phyloP scores from a whole-genome alignment of 331 rosid species.

The Acacia concinna region DNA sequence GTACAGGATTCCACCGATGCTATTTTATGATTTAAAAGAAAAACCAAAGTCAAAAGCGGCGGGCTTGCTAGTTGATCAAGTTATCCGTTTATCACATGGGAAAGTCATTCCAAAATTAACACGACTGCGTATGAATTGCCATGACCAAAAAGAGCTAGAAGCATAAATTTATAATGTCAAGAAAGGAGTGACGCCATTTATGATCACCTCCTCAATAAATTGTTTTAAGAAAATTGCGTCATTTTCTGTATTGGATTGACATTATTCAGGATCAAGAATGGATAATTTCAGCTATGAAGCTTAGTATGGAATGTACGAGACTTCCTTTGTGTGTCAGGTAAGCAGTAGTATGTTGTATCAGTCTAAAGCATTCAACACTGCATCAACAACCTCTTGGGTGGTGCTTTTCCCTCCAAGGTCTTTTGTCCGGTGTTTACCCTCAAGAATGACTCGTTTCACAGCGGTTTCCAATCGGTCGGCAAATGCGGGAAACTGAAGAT shows the following conservation, averaged over 20 bases:
- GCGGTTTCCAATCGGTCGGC: constrained; percentile 95
- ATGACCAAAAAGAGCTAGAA: background rate
- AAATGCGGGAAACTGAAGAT: constrained; percentile 93
- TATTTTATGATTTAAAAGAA: background rate
- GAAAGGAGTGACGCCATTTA: constrained; percentile 23
- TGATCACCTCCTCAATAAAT: constrained; percentile 30
- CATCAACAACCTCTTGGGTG: constrained; percentile 88
- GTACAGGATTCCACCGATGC: background rate
- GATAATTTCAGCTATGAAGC: constrained; percentile 31
- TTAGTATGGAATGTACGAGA: constrained; percentile 32
- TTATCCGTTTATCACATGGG: background rate
- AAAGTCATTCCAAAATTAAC: background rate
- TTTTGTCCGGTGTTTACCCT: constrained; percentile 71
- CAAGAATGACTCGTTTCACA: constrained; percentile 68
- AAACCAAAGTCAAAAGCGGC: background rate
- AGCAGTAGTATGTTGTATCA: constrained; percentile 41
- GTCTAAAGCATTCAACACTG: constrained; percentile 64
- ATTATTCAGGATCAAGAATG: constrained; percentile 37
- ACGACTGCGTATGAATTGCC: background rate
- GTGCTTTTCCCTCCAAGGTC: constrained; percentile 86
- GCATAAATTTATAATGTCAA: constrained; percentile 1
- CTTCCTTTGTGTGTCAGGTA: constrained; percentile 13
- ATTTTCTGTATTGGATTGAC: constrained; percentile 28
- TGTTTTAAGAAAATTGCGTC: background rate
- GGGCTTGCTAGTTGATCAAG: background rate